phyloP scores from a whole-genome alignment of 495 filamentous ascomycete species.

The Aspergillus heteromorphus region DNA sequence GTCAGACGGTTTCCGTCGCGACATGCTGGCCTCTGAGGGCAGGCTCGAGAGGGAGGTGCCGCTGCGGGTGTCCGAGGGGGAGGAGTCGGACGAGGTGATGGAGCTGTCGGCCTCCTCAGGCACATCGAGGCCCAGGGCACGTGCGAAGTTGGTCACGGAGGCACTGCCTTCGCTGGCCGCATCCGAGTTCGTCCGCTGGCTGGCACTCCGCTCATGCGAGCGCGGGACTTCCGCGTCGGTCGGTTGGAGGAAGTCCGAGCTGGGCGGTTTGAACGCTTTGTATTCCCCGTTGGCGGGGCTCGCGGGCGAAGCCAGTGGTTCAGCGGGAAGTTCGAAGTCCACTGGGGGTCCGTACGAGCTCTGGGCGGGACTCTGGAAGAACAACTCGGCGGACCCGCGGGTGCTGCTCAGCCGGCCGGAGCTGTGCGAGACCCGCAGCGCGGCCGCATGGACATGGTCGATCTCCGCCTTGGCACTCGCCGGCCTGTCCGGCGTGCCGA shows the following conservation, averaged over 20 bases:
- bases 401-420: slow-evolving; percentile 18
- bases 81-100: slow-evolving; percentile 63
- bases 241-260: slow-evolving; percentile 14
- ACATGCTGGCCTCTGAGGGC: slow-evolving; percentile 35
- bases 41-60: slow-evolving; percentile 67
- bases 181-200: slow-evolving; percentile 26
- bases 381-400: slow-evolving; percentile 20
- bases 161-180: slow-evolving; percentile 27
- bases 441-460: slow-evolving; percentile 2
- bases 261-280: slow-evolving; percentile 14
- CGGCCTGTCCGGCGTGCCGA: slow-evolving; percentile 9
- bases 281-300: slow-evolving; percentile 13
- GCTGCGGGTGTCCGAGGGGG: slow-evolving; percentile 56
- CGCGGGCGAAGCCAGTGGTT: slow-evolving; percentile 7
- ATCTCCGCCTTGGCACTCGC: slow-evolving; percentile 4
- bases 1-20: slow-evolving; percentile 29
- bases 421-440: slow-evolving; percentile 13
- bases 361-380: slow-evolving; percentile 19
- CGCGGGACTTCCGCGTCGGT: slow-evolving; percentile 5
- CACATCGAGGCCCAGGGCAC: slow-evolving; percentile 35
- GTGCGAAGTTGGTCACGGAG: slow-evolving; percentile 38
- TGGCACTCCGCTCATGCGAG: slow-evolving; percentile 1
- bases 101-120: slow-evolving; percentile 53
- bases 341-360: slow-evolving; percentile 9
- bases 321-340: slow-evolving; percentile 19